phyloP scores from a whole-genome alignment of 169 alveolate species.

The Perkinsus chesapeaki region DNA sequence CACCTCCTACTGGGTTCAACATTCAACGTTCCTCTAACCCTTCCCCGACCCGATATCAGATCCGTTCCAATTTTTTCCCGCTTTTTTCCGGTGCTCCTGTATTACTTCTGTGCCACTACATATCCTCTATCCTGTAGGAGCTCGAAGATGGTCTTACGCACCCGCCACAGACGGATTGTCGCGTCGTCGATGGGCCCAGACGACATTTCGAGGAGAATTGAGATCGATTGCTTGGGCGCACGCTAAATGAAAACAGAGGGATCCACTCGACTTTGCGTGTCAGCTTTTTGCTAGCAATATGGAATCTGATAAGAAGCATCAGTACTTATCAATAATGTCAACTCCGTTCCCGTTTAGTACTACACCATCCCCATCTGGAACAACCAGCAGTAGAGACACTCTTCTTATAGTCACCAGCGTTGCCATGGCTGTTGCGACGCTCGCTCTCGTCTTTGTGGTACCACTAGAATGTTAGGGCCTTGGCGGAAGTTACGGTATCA shows the following conservation, averaged over 20 bases:
- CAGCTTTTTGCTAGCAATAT: too few species aligned
- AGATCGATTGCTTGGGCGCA: not conserved
- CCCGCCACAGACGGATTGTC: constrained; percentile 66
- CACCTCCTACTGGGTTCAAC: too few species aligned
- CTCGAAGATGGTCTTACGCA: constrained; percentile 77
- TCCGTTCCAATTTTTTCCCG: constrained; percentile 31
- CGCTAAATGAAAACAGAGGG: not conserved
- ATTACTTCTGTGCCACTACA: constrained; percentile 49
- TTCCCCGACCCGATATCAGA: not conserved
- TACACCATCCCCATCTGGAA: not conserved
- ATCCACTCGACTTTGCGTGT: too few species aligned
- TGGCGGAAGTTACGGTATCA: not conserved
- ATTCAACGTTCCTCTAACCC: too few species aligned
- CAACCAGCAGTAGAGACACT: not conserved
- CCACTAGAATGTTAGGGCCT: not conserved
- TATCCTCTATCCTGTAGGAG: constrained; percentile 85
- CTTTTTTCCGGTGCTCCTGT: constrained; percentile 47
- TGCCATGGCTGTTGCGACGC: not conserved
- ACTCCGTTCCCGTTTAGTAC: not conserved
- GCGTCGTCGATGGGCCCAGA: constrained; percentile 66
- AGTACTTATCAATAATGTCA: not conserved
- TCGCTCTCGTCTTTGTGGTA: not conserved
- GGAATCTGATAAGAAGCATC: too few species aligned
- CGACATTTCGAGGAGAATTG: not conserved
- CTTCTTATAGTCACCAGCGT: not conserved